Evolutionary conservation across 225 moss, liverwort and hornwort species (phyloP).

Genomic region (Asterella californica): DNA sequence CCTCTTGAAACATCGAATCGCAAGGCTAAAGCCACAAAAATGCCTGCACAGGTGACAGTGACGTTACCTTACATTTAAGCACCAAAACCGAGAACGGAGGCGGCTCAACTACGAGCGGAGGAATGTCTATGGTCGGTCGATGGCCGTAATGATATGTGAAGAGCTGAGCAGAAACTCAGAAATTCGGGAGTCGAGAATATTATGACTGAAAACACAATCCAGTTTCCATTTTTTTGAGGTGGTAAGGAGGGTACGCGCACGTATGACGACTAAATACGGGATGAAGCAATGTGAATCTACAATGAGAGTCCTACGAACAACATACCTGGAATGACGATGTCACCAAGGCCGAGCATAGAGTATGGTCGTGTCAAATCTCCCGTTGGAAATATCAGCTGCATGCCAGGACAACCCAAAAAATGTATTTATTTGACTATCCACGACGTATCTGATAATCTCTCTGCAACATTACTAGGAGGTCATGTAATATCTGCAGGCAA

Average conservation of each 20-base stretch:
- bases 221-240: not conserved
- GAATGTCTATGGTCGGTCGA: not conserved
- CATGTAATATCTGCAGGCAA: not conserved
- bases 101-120: not conserved
- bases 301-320: not conserved
- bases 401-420: not conserved
- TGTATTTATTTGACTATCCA: not conserved
- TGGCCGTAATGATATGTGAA: not conserved
- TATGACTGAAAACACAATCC: not conserved
- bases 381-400: slow-evolving; percentile 94
- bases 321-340: slow-evolving; percentile 98
- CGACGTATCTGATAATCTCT: too few species aligned
- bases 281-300: not conserved
- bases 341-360: slow-evolving; percentile 98
- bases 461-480: not conserved
- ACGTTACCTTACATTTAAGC: not conserved
- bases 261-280: not conserved
- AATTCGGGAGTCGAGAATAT: not conserved
- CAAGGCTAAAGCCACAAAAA: slow-evolving; percentile 96
- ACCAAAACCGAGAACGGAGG: too few species aligned
- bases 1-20: slow-evolving; percentile 93
- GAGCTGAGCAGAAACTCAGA: not conserved
- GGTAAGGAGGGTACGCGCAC: not conserved
- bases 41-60: slow-evolving; percentile 48
- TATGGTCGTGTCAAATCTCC: slow-evolving; percentile 83